A percentile compares a stretch with the other conserved stretches of the same genome.
These are phyloP conservation scores for Penicilliopsis zonata DNA, from an alignment of 495 filamentous ascomycete genomes.

Conservation along the genomic window DNA sequence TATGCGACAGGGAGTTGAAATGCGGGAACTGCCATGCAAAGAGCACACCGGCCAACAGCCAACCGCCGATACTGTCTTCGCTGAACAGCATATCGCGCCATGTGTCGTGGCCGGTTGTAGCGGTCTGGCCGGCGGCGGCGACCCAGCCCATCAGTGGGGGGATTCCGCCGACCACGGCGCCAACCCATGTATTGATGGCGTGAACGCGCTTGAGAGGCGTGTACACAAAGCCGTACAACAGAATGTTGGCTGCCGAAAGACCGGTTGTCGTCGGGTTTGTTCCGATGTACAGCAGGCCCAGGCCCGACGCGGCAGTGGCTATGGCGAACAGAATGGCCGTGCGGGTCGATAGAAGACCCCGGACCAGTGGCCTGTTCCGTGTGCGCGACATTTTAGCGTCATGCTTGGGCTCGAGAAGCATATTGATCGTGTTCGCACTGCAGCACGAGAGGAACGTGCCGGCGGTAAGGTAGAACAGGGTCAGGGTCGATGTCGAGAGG, in stretches of 20 bases:
- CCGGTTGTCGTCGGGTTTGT: constrained; percentile 89
- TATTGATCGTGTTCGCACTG: constrained; percentile 89
- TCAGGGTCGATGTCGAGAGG: constrained; percentile 76
- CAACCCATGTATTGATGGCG: constrained; percentile 89
- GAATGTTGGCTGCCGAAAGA: constrained; percentile 74
- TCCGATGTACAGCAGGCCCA: constrained; percentile 65
- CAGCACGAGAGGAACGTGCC: constrained; percentile 80
- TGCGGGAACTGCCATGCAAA: constrained; percentile 98
- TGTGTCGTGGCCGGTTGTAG: constrained; percentile 52
- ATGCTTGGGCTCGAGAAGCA: constrained; percentile 85
- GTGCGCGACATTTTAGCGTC: constrained; percentile 91
- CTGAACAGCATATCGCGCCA: constrained; percentile 73
- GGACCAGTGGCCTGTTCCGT: constrained; percentile 76
- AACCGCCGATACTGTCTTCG: constrained; percentile 64
- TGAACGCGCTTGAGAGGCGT: constrained; percentile 84
- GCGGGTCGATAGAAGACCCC: constrained; percentile 61
- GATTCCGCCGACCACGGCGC: constrained; percentile 84
- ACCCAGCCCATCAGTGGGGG: constrained; percentile 98
- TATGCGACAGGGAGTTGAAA: constrained; percentile 85
- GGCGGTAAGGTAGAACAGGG: constrained; percentile 80
- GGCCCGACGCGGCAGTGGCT: constrained; percentile 51
- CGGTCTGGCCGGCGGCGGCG: constrained; percentile 77
- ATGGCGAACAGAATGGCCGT: constrained; percentile 74
- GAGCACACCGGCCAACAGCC: constrained; percentile 72
- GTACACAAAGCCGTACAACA: constrained; percentile 82